phyloP scores from a whole-genome alignment of 2,329 filamentous ascomycete species.

The Berkeleyomyces rouxiae region DNA sequence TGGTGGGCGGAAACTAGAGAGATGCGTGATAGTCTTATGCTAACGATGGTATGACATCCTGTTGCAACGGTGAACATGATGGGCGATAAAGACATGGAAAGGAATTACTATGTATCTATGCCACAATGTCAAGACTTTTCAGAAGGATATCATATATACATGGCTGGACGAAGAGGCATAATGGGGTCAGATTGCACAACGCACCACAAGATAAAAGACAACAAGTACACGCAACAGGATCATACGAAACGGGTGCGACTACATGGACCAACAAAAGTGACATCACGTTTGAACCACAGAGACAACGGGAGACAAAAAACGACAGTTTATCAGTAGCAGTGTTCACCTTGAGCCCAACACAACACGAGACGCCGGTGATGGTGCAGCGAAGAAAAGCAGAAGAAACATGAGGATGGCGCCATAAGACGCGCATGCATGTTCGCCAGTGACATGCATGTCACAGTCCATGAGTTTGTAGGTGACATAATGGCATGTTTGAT shows the following conservation, averaged over 20 bases:
- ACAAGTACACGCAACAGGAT: too few species aligned
- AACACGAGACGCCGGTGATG: not conserved
- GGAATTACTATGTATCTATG: too few species aligned
- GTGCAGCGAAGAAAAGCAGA: not conserved
- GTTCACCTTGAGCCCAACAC: not conserved
- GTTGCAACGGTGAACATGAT: too few species aligned
- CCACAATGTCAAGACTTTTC: too few species aligned
- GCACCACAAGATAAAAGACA: too few species aligned
- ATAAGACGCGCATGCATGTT: not conserved
- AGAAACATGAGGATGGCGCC: not conserved
- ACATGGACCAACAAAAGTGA: not conserved
- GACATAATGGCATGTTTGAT: conserved; percentile 4
- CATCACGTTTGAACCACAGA: not conserved
- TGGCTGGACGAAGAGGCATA: not conserved
- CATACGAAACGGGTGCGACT: too few species aligned
- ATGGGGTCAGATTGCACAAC: too few species aligned
- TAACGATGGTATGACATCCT: not conserved
- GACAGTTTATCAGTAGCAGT: not conserved
- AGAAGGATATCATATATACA: not conserved
- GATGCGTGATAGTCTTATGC: not conserved
- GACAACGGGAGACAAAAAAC: not conserved
- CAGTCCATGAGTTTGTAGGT: not conserved
- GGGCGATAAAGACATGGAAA: too few species aligned
- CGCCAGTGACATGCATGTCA: not conserved
- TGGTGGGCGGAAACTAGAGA: not conserved